These are phyloP conservation scores for Kwoniella bestiolae DNA, from an alignment of 768 basidiomycete species.

Conservation along the genomic window DNA sequence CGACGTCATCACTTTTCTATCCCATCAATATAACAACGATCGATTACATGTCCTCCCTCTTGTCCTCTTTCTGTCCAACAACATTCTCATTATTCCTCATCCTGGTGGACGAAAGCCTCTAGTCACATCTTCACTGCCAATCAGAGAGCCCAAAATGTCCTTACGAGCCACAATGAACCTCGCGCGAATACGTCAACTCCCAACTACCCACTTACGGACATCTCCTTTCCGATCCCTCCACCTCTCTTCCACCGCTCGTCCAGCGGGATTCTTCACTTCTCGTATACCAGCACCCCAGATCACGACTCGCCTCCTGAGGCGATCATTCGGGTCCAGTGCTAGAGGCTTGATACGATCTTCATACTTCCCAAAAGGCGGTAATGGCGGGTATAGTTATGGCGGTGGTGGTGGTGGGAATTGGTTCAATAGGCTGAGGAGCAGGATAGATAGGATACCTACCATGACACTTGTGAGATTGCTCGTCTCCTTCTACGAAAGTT, in stretches of 20 bases:
- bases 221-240: conserved; percentile 3
- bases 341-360: conserved; percentile 29
- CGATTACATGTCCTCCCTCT: conserved; percentile 4
- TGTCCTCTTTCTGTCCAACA: neutral
- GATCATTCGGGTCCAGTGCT: conserved; percentile 23
- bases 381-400: conserved; percentile 30
- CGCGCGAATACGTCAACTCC: neutral
- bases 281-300: neutral
- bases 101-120: too few species aligned
- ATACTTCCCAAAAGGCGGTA: conserved; percentile 38
- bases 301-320: conserved; percentile 1
- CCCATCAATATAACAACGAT: neutral
- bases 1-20: conserved; percentile 21
- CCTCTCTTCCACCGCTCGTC: neutral
- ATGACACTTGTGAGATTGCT: conserved; percentile 38
- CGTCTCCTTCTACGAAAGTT: neutral
- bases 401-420: conserved; percentile 25
- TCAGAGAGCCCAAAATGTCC: conserved; percentile 11
- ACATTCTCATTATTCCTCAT: conserved; percentile 5
- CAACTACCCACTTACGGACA: neutral
- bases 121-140: too few species aligned
- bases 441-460: conserved; percentile 46
- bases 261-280: neutral
- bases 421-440: conserved; percentile 29
- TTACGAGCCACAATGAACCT: neutral